These are phyloP conservation scores for Gaeumannomyces sp. DNA, from an alignment of 2,329 filamentous ascomycete species.

Conservation along the genomic window DNA sequence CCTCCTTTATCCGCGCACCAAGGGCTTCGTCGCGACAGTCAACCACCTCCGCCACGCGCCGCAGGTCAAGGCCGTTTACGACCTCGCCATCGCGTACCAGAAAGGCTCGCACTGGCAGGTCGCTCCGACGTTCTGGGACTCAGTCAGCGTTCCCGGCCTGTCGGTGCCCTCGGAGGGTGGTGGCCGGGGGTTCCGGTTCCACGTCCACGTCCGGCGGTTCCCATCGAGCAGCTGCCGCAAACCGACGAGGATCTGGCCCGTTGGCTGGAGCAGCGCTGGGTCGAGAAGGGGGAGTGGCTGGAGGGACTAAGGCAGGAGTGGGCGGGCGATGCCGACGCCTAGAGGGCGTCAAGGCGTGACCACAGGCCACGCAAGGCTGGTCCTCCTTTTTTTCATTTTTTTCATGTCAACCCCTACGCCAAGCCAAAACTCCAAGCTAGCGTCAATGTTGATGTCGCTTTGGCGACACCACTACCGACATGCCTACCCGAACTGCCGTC, in stretches of 20 bases:
- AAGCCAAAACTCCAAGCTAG: background rate
- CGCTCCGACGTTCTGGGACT: slow-evolving; percentile 48
- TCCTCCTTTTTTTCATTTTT: slow-evolving; percentile 2
- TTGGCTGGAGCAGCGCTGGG: slow-evolving; percentile 48
- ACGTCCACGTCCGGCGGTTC: slow-evolving; percentile 44
- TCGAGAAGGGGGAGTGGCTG: slow-evolving; percentile 47
- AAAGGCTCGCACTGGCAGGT: slow-evolving; percentile 29
- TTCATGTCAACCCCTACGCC: background rate
- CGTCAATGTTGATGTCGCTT: background rate
- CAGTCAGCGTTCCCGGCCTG: slow-evolving; percentile 35
- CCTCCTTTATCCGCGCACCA: slow-evolving; percentile 53
- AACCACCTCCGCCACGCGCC: slow-evolving; percentile 45
- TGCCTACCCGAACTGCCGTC: background rate
- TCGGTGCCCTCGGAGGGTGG: slow-evolving; percentile 21
- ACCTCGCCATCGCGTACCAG: slow-evolving; percentile 49
- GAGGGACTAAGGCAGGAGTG: slow-evolving; percentile 37
- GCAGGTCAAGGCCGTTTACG: slow-evolving; percentile 49
- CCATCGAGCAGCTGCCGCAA: slow-evolving; percentile 40
- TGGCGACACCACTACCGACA: background rate
- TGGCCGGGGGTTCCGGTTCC: slow-evolving; percentile 37
- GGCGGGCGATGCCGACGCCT: slow-evolving; percentile 18
- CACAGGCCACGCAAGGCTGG: slow-evolving; percentile 11
- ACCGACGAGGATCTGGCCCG: slow-evolving; percentile 41
- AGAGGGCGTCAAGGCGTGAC: slow-evolving; percentile 7
- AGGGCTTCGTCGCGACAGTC: slow-evolving; percentile 54